Percentiles rank a stretch among this genome's conserved stretches.
Evolutionary conservation across 2,329 filamentous ascomycete species (phyloP).

Genomic region (Cladosporium sp.): DNA sequence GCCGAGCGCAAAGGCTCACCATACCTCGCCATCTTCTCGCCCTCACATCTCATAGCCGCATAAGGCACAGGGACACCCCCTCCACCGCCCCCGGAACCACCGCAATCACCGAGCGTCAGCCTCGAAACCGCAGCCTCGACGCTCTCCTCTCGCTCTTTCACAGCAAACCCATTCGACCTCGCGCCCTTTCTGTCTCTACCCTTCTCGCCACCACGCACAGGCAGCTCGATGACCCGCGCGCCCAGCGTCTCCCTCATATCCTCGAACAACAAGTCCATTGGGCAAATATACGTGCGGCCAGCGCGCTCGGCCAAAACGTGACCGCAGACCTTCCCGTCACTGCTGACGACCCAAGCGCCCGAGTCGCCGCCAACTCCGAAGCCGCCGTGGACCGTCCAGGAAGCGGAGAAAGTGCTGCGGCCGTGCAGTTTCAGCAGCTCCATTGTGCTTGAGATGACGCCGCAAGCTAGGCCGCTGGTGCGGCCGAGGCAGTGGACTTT

Average conservation of each 20-base stretch:
- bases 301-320: conserved; percentile 78
- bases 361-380: conserved; percentile 78
- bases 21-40: not conserved
- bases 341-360: conserved; percentile 88
- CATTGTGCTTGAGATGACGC: conserved; percentile 72
- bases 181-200: not conserved
- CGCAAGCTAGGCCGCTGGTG: conserved; percentile 77
- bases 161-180: not conserved
- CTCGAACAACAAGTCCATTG: conserved; percentile 84
- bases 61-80: not conserved
- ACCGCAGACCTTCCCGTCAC: conserved; percentile 74
- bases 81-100: not conserved
- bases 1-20: conserved; percentile 8
- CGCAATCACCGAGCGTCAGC: not conserved
- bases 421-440: conserved; percentile 85
- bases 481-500: conserved; percentile 85
- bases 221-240: conserved; percentile 66
- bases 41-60: not conserved
- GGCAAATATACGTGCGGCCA: conserved; percentile 83
- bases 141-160: not conserved
- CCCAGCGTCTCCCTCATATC: conserved; percentile 79
- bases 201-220: conserved; percentile 30
- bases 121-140: conserved; percentile 2
- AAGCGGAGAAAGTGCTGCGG: conserved; percentile 73
- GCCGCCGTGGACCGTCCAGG: conserved; percentile 58